phyloP scores from a whole-genome alignment of 306 rosid species.

The Vicia faba region DNA sequence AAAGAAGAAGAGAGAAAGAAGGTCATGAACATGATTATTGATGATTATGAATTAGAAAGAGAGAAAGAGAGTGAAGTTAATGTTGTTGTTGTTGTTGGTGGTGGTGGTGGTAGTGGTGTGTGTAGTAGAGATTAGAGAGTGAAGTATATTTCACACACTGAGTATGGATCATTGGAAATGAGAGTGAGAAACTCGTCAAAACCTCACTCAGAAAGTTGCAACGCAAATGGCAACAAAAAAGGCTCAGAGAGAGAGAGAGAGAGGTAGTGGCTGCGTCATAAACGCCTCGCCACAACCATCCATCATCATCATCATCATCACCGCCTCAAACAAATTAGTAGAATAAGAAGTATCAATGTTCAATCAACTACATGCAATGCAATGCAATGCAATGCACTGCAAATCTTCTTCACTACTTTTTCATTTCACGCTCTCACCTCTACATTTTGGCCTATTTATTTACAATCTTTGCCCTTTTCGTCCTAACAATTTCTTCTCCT shows the following conservation, averaged over 20 bases:
- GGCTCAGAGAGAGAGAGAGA: not conserved
- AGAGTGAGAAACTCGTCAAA: not conserved
- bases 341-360: too few species aligned
- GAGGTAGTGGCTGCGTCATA: not conserved
- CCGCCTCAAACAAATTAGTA: not conserved
- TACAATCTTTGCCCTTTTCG: too few species aligned
- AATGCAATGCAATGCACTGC: too few species aligned
- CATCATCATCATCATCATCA: not conserved
- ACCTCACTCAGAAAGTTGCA: not conserved
- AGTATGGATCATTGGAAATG: not conserved
- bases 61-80: too few species aligned
- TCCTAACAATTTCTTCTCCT: too few species aligned
- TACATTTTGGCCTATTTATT: too few species aligned
- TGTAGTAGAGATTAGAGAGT: too few species aligned
- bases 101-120: too few species aligned
- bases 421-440: too few species aligned
- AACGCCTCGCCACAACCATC: slow-evolving; percentile 8
- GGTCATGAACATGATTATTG: not conserved
- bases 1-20: not conserved
- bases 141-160: too few species aligned
- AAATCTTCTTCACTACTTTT: too few species aligned
- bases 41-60: not conserved
- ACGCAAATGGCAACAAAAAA: not conserved
- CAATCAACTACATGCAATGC: not conserved
- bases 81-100: too few species aligned